Evolutionary conservation across 2,329 filamentous ascomycete species (phyloP).

Genomic region (Spiromastix sp.): DNA sequence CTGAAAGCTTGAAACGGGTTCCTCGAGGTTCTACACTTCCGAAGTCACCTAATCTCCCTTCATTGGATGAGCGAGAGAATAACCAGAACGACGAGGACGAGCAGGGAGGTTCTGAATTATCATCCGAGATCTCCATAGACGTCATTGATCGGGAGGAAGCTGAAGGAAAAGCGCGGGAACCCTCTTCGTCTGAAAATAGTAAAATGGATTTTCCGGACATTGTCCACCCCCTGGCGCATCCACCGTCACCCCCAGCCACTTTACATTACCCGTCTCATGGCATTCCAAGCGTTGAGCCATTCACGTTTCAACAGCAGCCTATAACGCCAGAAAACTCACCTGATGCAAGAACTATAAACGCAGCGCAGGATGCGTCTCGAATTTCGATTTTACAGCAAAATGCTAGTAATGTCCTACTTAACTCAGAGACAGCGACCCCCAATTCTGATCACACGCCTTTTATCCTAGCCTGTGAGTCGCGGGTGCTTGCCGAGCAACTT

Average conservation of each 20-base stretch:
- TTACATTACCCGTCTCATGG: constrained; percentile 28
- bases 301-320: constrained; percentile 25
- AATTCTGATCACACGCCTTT: constrained; percentile 47
- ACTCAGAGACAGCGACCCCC: constrained; percentile 20
- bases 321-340: constrained; percentile 34
- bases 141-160: constrained; percentile 34
- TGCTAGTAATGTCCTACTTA: constrained; percentile 24
- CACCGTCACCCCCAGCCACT: constrained; percentile 37
- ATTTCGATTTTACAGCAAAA: constrained; percentile 19
- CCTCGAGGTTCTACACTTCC: constrained; percentile 34
- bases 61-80: background rate
- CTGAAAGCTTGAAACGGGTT: constrained; percentile 41
- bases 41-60: constrained; percentile 11
- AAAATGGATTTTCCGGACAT: too few relatives aligned
- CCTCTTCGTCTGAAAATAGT: too few relatives aligned
- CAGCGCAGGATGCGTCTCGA: constrained; percentile 12
- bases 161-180: constrained; percentile 21
- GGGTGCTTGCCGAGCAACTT: constrained; percentile 51
- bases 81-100: constrained; percentile 35
- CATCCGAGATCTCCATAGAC: constrained; percentile 42
- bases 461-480: constrained; percentile 52
- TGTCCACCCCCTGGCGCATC: constrained; percentile 35
- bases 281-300: constrained; percentile 21
- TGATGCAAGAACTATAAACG: constrained; percentile 14
- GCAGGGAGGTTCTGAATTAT: constrained; percentile 45